These are phyloP conservation scores for Fraxinus greggii DNA, from an alignment of 305 asterid species.

Conservation along the genomic window DNA sequence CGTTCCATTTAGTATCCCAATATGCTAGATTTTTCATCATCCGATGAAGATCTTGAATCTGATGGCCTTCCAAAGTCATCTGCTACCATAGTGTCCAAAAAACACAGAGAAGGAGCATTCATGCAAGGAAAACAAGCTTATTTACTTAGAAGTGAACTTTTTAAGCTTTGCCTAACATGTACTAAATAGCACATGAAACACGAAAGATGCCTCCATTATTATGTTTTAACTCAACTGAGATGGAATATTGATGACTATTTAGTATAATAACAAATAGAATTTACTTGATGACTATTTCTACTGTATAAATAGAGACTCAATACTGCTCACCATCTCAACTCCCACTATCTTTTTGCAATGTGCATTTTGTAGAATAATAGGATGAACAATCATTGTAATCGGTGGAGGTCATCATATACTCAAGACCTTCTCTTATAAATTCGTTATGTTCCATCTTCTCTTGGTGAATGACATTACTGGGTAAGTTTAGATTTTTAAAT, in stretches of 20 bases:
- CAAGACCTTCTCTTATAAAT: not conserved
- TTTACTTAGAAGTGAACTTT: no score
- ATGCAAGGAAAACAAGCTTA: not conserved
- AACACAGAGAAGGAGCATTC: slow-evolving; percentile 2
- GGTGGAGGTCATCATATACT: not conserved
- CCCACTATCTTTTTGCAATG: not conserved
- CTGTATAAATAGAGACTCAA: not conserved
- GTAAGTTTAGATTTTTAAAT: not conserved
- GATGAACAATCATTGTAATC: not conserved
- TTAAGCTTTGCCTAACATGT: not conserved
- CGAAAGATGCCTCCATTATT: not conserved
- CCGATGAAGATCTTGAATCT: slow-evolving; percentile 56
- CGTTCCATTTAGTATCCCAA: not conserved
- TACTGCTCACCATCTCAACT: not conserved
- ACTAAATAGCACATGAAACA: not conserved
- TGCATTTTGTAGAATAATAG: not conserved
- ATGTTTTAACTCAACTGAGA: not conserved
- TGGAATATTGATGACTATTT: no score
- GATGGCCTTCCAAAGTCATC: slow-evolving; percentile 47
- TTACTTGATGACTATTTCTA: not conserved
- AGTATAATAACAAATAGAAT: not conserved
- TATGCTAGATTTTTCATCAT: slow-evolving; percentile 37
- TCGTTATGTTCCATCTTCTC: not conserved
- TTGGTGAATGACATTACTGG: not conserved
- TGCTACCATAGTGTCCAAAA: slow-evolving; percentile 44